Evolutionary conservation across 2,329 filamentous ascomycete genomes (phyloP).

Genomic region (Paraconiothyrium brasiliense): DNA sequence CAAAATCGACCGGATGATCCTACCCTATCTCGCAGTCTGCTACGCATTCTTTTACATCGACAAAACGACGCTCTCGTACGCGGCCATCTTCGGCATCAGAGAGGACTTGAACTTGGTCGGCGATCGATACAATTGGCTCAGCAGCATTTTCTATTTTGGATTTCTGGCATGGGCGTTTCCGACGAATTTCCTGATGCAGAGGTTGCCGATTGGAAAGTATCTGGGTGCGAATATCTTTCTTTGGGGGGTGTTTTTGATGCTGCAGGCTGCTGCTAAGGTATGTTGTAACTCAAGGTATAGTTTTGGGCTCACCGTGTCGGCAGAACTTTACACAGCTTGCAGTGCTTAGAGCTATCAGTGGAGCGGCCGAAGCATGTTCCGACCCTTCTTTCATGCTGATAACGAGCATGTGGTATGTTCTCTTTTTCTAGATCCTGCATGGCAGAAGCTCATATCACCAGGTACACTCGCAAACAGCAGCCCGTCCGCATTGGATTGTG

Average conservation of each 20-base stretch:
- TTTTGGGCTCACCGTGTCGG: not conserved
- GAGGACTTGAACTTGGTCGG: not conserved
- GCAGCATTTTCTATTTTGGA: not conserved
- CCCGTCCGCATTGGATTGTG: not conserved
- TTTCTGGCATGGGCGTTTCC: not conserved
- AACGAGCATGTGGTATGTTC: not conserved
- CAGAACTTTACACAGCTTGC: not conserved
- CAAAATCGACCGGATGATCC: conserved; percentile 1
- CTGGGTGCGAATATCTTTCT: not conserved
- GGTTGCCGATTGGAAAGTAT: not conserved
- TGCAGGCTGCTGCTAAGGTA: conserved; percentile 1
- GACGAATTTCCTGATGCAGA: not conserved
- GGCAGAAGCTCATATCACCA: not conserved
- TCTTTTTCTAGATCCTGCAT: not conserved
- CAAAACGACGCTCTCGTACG: not conserved
- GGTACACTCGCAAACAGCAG: conserved; percentile 1
- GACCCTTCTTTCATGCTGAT: conserved; percentile 1
- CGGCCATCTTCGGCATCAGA: not conserved
- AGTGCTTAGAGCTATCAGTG: not conserved
- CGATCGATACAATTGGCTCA: not conserved
- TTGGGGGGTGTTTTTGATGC: not conserved
- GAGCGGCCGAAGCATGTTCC: not conserved
- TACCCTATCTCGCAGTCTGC: not conserved
- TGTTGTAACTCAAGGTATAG: not conserved
- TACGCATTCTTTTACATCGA: conserved; percentile 2